Base-by-base conservation (phyloP, 179 eudicot genomes). In the Kewa caespitosa region DNA sequence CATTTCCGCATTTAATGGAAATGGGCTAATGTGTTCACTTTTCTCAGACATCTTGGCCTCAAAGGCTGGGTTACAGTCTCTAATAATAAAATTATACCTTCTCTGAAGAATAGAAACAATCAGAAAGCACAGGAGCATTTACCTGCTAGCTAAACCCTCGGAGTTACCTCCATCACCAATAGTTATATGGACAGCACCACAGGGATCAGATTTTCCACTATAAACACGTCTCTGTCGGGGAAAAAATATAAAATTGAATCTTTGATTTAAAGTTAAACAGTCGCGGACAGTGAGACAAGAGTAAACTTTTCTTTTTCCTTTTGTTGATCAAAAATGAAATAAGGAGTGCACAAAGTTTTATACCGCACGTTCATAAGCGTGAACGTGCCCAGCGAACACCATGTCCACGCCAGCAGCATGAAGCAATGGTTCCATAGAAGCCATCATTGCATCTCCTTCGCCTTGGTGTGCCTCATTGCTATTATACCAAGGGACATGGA, bases 401-500 rank as follows among this genome's bases (percentile, higher is more conserved):
- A 93, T 72, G 85, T 95, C 99, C 18, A 82, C 97, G 80, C 98
- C 94, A 81, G 99, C 99, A 81, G 90, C 91, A 82, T 93, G 81
- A 69, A 95, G 90, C 89, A 93, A 82, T 30, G 91, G 93, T 79
- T 95, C 99, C 89, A 95, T 86, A 61, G 89, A 76, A 20, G 81
- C 84, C 98, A 90, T 95, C 99, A 95, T 95, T 33, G 69, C 83
- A 55, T 91, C 97, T 23, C 96, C 98, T 89, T 93, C 99, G 65
- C 96, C 88, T 84, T 93, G 97, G 82, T 95, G 99, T 85, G 98
- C 99, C 63, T 62, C 25, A 65, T 95, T 95, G 82, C 91, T 93
- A 79, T 95, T 95, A 79, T 95, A 95, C 99, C 99, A 95, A 72
- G 99, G 99, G 54, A 83, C 97, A 78, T 95, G 99, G 78, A 95